Conservation (phyloP, 139 green algal genomes). For the Chlorella sp. region DNA sequence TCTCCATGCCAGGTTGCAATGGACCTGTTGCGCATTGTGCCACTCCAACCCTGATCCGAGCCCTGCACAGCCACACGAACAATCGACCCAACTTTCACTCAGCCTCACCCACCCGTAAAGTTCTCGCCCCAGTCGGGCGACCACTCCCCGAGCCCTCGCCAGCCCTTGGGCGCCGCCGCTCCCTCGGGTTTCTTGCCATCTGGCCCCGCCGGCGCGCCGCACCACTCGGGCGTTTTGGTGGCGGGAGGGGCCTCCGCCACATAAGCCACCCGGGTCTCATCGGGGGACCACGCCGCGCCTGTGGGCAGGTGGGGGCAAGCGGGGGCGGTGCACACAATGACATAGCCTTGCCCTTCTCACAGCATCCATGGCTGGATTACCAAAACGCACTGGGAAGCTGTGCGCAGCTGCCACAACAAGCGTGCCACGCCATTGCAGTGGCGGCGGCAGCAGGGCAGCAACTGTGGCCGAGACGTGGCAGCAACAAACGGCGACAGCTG, state of each 20-base stretch:
- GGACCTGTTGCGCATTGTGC: no score
- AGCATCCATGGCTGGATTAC: no score
- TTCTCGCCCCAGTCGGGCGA: constrained; percentile 92
- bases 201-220: constrained; percentile 8
- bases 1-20: no score
- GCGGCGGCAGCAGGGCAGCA: background rate
- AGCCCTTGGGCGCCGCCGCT: constrained; percentile 27
- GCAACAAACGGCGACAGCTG: background rate
- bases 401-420: no score
- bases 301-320: background rate
- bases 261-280: constrained; percentile 81
- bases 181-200: constrained; percentile 22
- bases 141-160: constrained; percentile 42
- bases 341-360: no score
- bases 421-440: no score
- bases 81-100: background rate
- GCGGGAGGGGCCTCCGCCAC: constrained; percentile 70
- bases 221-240: constrained; percentile 58
- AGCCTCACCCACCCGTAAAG: constrained; percentile 62
- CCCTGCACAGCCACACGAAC: no score
- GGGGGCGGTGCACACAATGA: background rate
- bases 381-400: no score
- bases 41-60: no score
- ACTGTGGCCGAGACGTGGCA: background rate
- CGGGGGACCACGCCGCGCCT: constrained; percentile 76